Evolutionary conservation across 345 rosid genomes (phyloP), one percentile per base, ranked within the genome.

Genomic region (Hibiscus trionum): DNA sequence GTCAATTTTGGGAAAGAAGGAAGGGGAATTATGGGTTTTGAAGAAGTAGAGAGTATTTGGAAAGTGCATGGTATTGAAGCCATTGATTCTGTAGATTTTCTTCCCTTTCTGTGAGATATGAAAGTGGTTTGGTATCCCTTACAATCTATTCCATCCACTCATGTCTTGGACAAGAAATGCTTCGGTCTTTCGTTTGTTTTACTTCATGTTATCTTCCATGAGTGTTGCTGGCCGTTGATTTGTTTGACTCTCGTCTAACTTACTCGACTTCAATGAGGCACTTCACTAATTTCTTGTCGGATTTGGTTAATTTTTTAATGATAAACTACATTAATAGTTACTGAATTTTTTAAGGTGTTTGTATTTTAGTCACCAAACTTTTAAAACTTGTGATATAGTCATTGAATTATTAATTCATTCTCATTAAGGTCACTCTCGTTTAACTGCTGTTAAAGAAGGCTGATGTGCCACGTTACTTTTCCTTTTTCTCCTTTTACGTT

Each of bases 21-120:
- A 53, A 50, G 66, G 39, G 86, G 69, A 66, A 67, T 79, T 63
- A 59, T 70, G 72, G 79, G 77, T 71, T 78, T 83, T 57, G 86
- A 77, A 52, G 76, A 33, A 33, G 37, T 53, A 74, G 77, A 73
- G 72, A 19, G 31, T 3, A 70, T 61, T 71, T 75, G 79, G 76
- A 81, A 70, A 39, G 72, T 81, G 72, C 83, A 85, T 64, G 87
- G 67, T 70, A 83, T 68, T 74, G 84, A 87, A 77, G 86, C 81
- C 89, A 86, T 56, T 83, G 76, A 49, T 62, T 42, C 35, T 71
- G 46, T 60, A 39, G 37, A 46, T 66, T 39, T 64, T 64, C 52
- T 27, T 21, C 46, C 15, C 1, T 55, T 21, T 56, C 9, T 14
- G 2, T 16, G 31, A 65, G 62, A 11, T 6, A 50, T 46, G 39